Base-by-base conservation (phyloP, 345 rosid genomes). In the Barbarea vulgaris region DNA sequence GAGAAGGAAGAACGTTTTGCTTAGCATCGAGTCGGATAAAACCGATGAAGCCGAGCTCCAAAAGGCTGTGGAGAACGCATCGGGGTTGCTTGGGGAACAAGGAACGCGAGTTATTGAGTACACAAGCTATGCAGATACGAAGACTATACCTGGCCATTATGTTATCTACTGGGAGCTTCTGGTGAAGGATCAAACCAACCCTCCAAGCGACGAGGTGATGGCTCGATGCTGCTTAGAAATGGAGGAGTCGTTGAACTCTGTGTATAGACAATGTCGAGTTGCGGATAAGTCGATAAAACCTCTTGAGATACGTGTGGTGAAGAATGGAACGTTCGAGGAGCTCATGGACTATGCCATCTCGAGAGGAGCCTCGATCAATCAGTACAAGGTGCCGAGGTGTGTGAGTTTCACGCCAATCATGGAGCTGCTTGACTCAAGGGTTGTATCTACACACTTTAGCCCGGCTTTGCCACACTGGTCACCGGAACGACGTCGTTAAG, bases 311-410 rank as follows among this genome's bases (percentile, higher is more conserved):
- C 78, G 93, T 19, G 82, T 93, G 14, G 97, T 93, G 44, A 73
- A 81, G 59, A 85, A 73, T 18, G 98, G 98, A 0, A 91, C 98
- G 4, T 93, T 93, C 65, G 98, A 93, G 74, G 96, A 93, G 72
- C 82, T 93, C 1, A 93, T 93, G 96, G 98, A 93, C 74, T 91
- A 88, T 42, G 97, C 97, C 18, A 86, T 93, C 28, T 87, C 93
- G 8, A 81, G 92, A 62, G 98, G 93, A 1, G 98, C 98, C 0
- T 93, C 98, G 5, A 88, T 93, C 22, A 93, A 91, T 9, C 98
- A 93, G 63, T 93, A 91, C 62, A 93, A 93, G 77, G 88, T 81
- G 3, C 97, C 98, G 2, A 87, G 97, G 65, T 93, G 97, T 67
- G 94, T 91, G 75, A 93, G 85, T 41, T 89, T 85, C 63, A 82